Conservation (phyloP, 805 yeast genomes). For the Nematodospora valgi region DNA sequence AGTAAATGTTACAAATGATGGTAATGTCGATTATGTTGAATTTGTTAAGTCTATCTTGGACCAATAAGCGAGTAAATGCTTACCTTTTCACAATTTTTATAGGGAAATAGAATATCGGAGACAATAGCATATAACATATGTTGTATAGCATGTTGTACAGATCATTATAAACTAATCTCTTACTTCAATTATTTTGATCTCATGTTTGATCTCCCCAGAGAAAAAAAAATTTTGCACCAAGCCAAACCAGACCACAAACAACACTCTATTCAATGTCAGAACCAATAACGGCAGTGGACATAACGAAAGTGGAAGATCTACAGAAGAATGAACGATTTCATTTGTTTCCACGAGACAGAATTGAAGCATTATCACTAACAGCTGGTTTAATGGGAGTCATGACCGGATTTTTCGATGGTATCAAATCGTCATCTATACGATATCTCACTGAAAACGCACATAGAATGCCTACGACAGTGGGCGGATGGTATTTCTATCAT, state of each 20-base stretch:
- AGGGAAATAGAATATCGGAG: neutral
- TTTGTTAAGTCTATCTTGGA: constrained; percentile 92
- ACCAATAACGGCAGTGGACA: neutral
- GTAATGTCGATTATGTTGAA: constrained; percentile 91
- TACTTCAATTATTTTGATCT: neutral
- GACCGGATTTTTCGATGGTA: constrained; percentile 61
- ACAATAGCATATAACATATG: neutral
- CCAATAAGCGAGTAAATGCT: constrained; percentile 46
- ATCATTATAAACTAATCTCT: neutral
- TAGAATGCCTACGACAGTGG: constrained; percentile 68
- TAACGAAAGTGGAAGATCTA: neutral
- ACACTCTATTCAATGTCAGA: neutral
- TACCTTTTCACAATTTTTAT: neutral
- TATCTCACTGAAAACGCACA: constrained; percentile 81
- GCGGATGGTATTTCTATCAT: constrained; percentile 88
- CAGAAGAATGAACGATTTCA: constrained; percentile 43
- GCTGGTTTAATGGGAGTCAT: constrained; percentile 40
- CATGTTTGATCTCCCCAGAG: neutral
- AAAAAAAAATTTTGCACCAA: neutral
- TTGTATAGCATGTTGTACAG: neutral
- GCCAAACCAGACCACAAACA: neutral
- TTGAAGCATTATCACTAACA: constrained; percentile 37
- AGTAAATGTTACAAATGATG: constrained; percentile 88
- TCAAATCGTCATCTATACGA: constrained; percentile 49
- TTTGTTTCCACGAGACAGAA: constrained; percentile 44